These are phyloP conservation scores for Cucurbita pepo DNA, from an alignment of 306 rosid genomes.

Conservation along the genomic window DNA sequence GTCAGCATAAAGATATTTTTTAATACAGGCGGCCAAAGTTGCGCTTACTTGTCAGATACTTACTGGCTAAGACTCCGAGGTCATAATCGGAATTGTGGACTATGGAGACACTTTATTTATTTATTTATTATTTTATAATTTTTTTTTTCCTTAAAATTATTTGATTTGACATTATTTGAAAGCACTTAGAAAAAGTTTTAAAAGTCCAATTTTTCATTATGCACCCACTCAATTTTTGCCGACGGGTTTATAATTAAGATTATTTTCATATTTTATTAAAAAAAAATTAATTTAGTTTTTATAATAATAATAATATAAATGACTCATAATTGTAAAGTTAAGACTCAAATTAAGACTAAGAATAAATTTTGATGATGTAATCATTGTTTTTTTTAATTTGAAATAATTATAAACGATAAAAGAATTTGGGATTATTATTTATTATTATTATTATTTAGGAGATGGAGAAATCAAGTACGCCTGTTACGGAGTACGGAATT, in stretches of 20 bases:
- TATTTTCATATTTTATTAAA: neutral
- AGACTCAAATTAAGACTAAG: no score
- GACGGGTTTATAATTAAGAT: neutral
- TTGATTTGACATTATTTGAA: neutral
- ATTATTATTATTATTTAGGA: neutral
- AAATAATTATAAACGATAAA: neutral
- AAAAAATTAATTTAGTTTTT: neutral
- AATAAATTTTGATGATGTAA: no score
- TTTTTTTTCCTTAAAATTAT: neutral
- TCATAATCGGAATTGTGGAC: neutral
- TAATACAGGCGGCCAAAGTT: neutral
- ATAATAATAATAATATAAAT: no score
- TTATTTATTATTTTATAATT: neutral
- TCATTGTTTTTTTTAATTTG: neutral
- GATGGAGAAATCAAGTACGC: neutral
- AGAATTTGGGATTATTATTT: neutral
- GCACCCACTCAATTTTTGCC: neutral
- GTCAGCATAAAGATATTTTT: neutral
- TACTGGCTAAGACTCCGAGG: neutral
- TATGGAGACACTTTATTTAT: neutral
- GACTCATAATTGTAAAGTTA: no score
- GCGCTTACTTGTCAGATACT: neutral
- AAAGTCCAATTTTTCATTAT: neutral
- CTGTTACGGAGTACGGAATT: conserved; percentile 3
- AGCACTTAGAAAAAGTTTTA: neutral